Conservation (phyloP, 2,329 filamentous ascomycete genomes). For the Ophioceras dolichostomum region DNA sequence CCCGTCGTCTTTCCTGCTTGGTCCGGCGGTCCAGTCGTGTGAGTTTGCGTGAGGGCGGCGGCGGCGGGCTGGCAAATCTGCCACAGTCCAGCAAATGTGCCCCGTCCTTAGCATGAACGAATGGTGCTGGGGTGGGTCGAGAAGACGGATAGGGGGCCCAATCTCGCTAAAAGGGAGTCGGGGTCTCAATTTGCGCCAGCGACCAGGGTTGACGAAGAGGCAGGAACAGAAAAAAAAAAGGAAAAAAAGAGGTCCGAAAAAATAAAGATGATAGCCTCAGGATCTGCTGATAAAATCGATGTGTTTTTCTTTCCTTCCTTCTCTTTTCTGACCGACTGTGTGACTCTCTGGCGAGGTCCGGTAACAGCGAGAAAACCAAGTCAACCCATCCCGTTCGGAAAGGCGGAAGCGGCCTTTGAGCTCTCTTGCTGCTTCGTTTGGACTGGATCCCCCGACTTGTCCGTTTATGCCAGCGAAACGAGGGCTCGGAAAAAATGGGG, state of each 20-base stretch:
- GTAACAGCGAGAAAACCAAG: no score
- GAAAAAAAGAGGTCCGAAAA: not conserved
- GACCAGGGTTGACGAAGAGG: slow-evolving; percentile 7
- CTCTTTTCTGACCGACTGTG: no score
- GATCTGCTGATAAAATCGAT: not conserved
- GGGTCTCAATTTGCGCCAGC: slow-evolving; percentile 16
- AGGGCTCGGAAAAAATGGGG: not conserved
- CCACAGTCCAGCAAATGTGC: slow-evolving; percentile 5
- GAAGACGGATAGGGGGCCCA: slow-evolving; percentile 21
- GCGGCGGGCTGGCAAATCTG: not conserved
- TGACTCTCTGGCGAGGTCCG: no score
- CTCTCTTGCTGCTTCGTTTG: no score
- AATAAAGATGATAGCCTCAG: not conserved
- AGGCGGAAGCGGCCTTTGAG: no score
- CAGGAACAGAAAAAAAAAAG: slow-evolving; percentile 2
- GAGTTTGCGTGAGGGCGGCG: no score
- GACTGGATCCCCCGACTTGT: no score
- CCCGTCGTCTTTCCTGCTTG: no score
- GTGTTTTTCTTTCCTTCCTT: not conserved
- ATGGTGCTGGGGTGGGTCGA: slow-evolving; percentile 16
- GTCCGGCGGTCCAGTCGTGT: no score
- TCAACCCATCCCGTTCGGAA: no score
- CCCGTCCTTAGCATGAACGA: slow-evolving; percentile 21
- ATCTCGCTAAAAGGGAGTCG: slow-evolving; percentile 26
- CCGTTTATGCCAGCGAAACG: no score